A percentile compares a stretch with the other conserved stretches of the same genome.
Evolutionary conservation across 495 filamentous ascomycete species (phyloP).

Genomic region (Ramalina intermedia): DNA sequence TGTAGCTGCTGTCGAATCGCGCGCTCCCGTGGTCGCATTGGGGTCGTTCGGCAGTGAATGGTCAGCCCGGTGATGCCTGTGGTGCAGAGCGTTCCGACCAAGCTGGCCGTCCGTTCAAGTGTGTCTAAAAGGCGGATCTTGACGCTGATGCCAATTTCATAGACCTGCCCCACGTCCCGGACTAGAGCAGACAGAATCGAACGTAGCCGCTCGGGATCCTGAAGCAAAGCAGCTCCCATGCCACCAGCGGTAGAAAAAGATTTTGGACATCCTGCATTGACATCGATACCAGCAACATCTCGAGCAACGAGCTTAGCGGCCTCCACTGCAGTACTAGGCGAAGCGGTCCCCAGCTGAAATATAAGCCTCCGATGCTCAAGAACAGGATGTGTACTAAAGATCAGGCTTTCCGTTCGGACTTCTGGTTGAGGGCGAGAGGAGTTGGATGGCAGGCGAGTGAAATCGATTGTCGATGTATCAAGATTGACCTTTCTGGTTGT

Average conservation of each 20-base stretch:
- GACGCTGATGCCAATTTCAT: slow-evolving; percentile 80
- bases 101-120: slow-evolving; percentile 48
- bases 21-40: slow-evolving; percentile 80
- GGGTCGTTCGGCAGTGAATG: slow-evolving; percentile 87
- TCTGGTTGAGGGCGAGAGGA: slow-evolving; percentile 31
- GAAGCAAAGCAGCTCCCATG: slow-evolving; percentile 86
- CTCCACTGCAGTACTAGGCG: slow-evolving; percentile 64
- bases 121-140: slow-evolving; percentile 86
- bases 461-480: slow-evolving; percentile 65
- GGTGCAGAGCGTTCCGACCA: slow-evolving; percentile 58
- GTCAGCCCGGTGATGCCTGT: slow-evolving; percentile 90
- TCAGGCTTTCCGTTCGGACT: slow-evolving; percentile 48
- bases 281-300: slow-evolving; percentile 86
- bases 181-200: slow-evolving; percentile 73
- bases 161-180: slow-evolving; percentile 53
- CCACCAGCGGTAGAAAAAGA: slow-evolving; percentile 82
- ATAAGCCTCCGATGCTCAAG: slow-evolving; percentile 59
- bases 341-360: slow-evolving; percentile 82
- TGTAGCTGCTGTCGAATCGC: slow-evolving; percentile 75
- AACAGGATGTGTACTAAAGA: slow-evolving; percentile 69
- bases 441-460: slow-evolving; percentile 59
- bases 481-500: slow-evolving; percentile 61
- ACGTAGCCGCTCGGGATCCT: slow-evolving; percentile 66
- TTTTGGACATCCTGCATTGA: slow-evolving; percentile 95
- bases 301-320: slow-evolving; percentile 69